Evolutionary conservation across 2,329 filamentous ascomycete species (phyloP).

Genomic region (Colletotrichum sp.): DNA sequence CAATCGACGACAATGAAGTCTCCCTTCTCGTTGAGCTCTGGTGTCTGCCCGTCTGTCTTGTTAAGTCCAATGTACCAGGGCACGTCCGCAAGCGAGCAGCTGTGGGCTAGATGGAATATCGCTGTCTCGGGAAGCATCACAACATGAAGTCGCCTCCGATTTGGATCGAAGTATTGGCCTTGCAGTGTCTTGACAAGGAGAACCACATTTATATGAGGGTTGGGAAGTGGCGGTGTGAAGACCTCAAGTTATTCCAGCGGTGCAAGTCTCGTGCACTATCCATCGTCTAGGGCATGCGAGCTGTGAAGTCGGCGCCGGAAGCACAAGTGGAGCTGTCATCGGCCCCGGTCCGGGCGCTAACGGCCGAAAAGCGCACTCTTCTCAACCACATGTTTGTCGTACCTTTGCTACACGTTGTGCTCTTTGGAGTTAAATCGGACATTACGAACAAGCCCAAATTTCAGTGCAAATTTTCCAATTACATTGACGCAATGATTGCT

Average conservation of each 20-base stretch:
- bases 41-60: background rate
- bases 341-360: background rate
- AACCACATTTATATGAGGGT: accelerated
- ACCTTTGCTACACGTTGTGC: background rate
- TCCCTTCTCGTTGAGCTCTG: background rate
- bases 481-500: background rate
- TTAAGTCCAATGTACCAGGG: accelerated
- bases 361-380: background rate
- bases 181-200: background rate
- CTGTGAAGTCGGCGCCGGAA: background rate
- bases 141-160: background rate
- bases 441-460: too few species aligned
- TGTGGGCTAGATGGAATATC: accelerated
- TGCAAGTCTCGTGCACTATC: too few species aligned
- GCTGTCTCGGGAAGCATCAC: background rate
- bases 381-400: background rate
- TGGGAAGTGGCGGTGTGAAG: background rate
- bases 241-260: background rate
- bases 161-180: background rate
- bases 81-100: background rate
- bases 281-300: too few species aligned
- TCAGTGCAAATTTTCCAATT: too few species aligned
- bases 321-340: background rate
- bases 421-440: background rate
- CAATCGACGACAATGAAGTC: accelerated